Evolutionary conservation across 2,329 filamentous ascomycete genomes (phyloP), one percentile per base, ranked within the genome.

Genomic region (Pseudogymnoascus sp.): DNA sequence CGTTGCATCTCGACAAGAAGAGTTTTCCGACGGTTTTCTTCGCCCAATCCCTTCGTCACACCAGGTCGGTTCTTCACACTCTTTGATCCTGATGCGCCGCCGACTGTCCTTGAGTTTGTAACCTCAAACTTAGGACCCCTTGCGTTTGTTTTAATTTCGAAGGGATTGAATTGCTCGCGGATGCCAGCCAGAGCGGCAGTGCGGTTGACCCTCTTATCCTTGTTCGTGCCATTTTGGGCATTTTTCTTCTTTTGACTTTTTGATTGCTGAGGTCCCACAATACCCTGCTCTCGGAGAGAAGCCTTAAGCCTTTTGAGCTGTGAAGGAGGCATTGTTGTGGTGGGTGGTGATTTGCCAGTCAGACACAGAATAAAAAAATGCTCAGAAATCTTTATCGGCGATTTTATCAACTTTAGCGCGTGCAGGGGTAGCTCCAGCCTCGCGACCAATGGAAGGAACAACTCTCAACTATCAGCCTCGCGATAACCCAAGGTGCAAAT

Each of bases 121-220:
- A 93, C 88, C 46, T 93, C 87, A 68, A 96, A 96, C 72, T 97
- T 97, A 63, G 87, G 87, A 0, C 88, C 89, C 65, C 89, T 84
- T 1, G 87, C 82, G 42, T 89, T 86, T 64, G 89, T 86, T 76
- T 96, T 96, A 74, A 96, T 85, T 73, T 99, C 95, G 76, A 99
- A 99, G 0, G 95, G 95, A 75, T 99, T 99, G 84, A 97, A 97
- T 69, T 93, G 89, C 72, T 97, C 93, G 73, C 95, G 89, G 74
- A 99, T 97, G 64, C 85, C 86, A 70, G 90, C 87, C 66, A 99
- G 82, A 14, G 92, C 90, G 63, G 86, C 88, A 72, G 89, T 85
- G 72, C 89, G 86, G 74, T 91, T 86, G 25, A 91, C 82, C 65
- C 90, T 87, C 76, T 91, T 90, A 71, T 93, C 88, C 69, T 78